These are phyloP conservation scores for Scheffersomyces stambukii DNA, from an alignment of 1,139 yeast species.

Conservation along the genomic window DNA sequence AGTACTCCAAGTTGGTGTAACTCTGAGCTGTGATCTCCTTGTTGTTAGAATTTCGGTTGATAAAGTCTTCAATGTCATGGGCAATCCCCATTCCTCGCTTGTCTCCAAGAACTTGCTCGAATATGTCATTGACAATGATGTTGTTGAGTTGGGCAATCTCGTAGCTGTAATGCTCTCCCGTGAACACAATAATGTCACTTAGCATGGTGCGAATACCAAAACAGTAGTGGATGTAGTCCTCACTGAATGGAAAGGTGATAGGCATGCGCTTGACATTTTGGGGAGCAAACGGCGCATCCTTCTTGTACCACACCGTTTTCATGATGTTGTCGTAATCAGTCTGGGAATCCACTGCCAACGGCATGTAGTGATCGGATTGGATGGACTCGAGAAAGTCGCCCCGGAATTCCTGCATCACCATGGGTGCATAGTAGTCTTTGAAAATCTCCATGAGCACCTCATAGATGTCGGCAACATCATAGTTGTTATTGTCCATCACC, in stretches of 20 bases:
- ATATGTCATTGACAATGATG: conserved; percentile 52
- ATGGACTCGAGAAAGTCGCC: conserved; percentile 59
- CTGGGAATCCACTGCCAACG: conserved; percentile 62
- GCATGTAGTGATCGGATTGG: conserved; percentile 85
- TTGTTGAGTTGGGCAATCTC: conserved; percentile 43
- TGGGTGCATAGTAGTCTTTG: conserved; percentile 54
- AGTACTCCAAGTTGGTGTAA: conserved; percentile 81
- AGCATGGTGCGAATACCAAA: conserved; percentile 60
- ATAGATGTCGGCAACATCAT: conserved; percentile 58
- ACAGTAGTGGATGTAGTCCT: conserved; percentile 83
- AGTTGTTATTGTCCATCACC: conserved; percentile 69
- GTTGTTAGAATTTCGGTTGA: conserved; percentile 57
- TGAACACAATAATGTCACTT: conserved; percentile 56
- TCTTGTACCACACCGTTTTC: conserved; percentile 67
- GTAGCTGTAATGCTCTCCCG: conserved; percentile 59
- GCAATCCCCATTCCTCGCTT: conserved; percentile 54
- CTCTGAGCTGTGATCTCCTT: conserved; percentile 92
- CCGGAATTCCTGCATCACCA: conserved; percentile 54
- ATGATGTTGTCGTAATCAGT: conserved; percentile 61
- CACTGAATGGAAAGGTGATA: conserved; percentile 81
- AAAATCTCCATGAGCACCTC: conserved; percentile 59
- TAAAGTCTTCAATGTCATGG: conserved; percentile 58
- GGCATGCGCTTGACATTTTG: conserved; percentile 46
- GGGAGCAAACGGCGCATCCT: conserved; percentile 44
- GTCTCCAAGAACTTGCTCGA: conserved; percentile 66